phyloP scores from a whole-genome alignment of 768 basidiomycete genomes.

The Phylloporus sp. region DNA sequence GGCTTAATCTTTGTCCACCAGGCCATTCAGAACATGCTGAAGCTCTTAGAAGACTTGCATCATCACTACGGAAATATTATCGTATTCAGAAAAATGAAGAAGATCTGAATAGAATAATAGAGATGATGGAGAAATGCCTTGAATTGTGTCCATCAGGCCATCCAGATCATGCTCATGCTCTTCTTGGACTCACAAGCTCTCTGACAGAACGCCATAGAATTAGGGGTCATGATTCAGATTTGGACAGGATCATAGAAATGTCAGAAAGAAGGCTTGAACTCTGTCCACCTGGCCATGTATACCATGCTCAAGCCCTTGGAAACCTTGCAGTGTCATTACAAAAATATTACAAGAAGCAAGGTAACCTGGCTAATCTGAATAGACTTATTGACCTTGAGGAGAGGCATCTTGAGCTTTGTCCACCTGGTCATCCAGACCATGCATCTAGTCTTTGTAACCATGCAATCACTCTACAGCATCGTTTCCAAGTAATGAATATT shows the following conservation, averaged over 20 bases:
- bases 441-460: not conserved
- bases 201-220: not conserved
- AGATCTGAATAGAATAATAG: not conserved
- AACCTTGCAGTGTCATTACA: not conserved
- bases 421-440: not conserved
- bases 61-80: not conserved
- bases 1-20: not conserved
- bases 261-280: not conserved
- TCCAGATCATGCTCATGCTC: not conserved
- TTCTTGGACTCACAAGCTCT: not conserved
- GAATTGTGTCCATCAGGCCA: not conserved
- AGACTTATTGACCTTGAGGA: not conserved
- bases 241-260: not conserved
- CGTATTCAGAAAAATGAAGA: not conserved
- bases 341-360: not conserved
- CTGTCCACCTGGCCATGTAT: not conserved
- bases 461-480: not conserved
- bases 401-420: not conserved
- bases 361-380: not conserved
- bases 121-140: not conserved
- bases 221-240: too few species aligned
- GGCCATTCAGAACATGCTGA: not conserved
- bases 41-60: not conserved
- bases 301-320: not conserved
- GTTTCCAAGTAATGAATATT: not conserved